These are phyloP conservation scores for Daedaleopsis nitida DNA, from an alignment of 768 basidiomycete species.

Conservation along the genomic window DNA sequence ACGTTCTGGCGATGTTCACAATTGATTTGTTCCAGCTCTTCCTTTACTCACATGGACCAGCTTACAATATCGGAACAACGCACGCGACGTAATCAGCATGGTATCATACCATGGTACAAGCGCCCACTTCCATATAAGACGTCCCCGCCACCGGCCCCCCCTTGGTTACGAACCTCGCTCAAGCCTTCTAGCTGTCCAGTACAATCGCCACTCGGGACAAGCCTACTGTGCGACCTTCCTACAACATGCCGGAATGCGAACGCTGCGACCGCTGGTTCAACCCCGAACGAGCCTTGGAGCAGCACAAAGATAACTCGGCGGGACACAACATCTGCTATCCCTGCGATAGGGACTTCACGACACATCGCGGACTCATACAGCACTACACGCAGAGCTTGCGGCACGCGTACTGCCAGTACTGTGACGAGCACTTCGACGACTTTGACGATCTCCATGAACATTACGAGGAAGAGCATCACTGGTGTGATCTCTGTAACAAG, in stretches of 20 bases:
- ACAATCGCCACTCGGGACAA: too few species aligned
- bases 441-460: constrained; percentile 46
- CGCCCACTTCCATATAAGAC: too few species aligned
- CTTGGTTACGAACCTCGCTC: too few species aligned
- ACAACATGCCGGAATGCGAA: constrained; percentile 27
- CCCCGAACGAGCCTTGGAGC: constrained; percentile 23
- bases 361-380: constrained; percentile 40
- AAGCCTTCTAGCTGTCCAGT: too few species aligned
- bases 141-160: too few species aligned
- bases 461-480: constrained; percentile 40
- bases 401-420: constrained; percentile 57
- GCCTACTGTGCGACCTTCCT: not conserved
- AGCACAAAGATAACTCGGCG: constrained; percentile 30
- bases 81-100: too few species aligned
- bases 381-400: constrained; percentile 53
- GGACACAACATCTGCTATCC: constrained; percentile 47
- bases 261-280: constrained; percentile 31
- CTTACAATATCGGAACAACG: too few species aligned
- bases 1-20: too few species aligned
- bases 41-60: too few species aligned
- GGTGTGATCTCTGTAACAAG: constrained; percentile 43
- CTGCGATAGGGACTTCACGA: constrained; percentile 49
- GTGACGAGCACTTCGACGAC: constrained; percentile 45
- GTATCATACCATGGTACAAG: too few species aligned
- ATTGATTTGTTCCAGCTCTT: too few species aligned